Conservation (phyloP, 768 basidiomycete species). For the Kwoniella bestiolae region DNA sequence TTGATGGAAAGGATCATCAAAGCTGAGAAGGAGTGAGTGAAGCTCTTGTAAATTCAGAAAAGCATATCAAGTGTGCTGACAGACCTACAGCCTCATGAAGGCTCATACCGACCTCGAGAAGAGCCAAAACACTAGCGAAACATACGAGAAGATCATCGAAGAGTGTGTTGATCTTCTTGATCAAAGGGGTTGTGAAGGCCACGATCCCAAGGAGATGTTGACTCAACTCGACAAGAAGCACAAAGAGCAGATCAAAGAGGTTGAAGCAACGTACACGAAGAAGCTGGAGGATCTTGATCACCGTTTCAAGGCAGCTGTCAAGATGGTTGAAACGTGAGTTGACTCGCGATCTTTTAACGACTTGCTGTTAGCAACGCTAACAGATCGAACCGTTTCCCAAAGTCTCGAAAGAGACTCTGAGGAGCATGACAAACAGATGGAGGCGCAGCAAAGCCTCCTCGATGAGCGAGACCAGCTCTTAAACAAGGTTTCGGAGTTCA, state of each 20-base stretch:
- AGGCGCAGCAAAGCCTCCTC: background rate
- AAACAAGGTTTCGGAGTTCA: background rate
- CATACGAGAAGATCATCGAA: background rate
- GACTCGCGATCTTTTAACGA: too few species aligned
- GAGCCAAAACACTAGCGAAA: background rate
- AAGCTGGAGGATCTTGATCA: background rate
- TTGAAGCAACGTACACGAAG: background rate
- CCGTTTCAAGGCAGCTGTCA: background rate
- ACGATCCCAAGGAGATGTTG: slow-evolving; percentile 3
- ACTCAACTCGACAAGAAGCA: background rate
- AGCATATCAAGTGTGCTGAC: background rate
- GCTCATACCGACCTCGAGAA: background rate
- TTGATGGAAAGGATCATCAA: background rate
- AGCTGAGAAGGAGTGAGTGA: background rate
- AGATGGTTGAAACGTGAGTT: slow-evolving; percentile 9
- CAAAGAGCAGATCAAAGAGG: background rate
- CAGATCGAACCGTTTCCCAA: background rate
- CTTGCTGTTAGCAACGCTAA: too few species aligned
- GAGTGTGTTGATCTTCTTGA: background rate
- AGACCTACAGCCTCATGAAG: background rate
- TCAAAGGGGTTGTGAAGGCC: slow-evolving; percentile 2
- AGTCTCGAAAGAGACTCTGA: background rate
- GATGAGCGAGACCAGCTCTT: background rate
- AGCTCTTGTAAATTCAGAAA: background rate
- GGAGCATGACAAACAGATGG: background rate